Evolutionary conservation across 176 grass and related monocot species (phyloP).

Genomic region (Stipa capillata): DNA sequence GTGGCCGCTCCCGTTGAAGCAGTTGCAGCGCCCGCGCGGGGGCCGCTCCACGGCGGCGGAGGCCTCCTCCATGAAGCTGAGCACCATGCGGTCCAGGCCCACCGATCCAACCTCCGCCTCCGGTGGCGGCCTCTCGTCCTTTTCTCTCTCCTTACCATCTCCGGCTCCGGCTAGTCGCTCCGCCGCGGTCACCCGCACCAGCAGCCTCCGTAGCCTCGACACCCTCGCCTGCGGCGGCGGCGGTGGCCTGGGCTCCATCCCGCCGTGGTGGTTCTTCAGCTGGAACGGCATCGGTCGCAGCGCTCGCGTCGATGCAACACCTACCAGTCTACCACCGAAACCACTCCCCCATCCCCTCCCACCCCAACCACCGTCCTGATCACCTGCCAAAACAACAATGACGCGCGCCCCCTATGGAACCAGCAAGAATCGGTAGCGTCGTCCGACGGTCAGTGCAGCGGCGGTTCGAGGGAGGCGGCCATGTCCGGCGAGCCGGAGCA

Average conservation of each 20-base stretch:
- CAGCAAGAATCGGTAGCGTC: too few relatives aligned
- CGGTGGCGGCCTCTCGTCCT: slow-evolving; percentile 12
- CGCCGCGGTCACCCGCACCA: slow-evolving; percentile 37
- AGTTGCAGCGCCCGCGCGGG: slow-evolving; percentile 34
- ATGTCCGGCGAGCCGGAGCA: too few relatives aligned
- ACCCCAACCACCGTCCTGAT: too few relatives aligned
- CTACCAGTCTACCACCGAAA: too few relatives aligned
- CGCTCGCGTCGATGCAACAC: slow-evolving; percentile 27
- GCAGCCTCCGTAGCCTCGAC: slow-evolving; percentile 51
- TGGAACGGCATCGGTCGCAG: slow-evolving; percentile 50
- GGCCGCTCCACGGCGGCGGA: slow-evolving; percentile 39
- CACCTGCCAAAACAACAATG: too few relatives aligned
- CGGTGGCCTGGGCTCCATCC: slow-evolving; percentile 28
- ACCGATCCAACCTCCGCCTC: slow-evolving; percentile 36
- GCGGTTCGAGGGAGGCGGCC: too few relatives aligned
- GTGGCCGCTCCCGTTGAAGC: slow-evolving; percentile 54
- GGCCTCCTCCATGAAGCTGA: slow-evolving; percentile 60
- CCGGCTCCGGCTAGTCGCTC: not conserved
- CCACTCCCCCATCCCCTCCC: too few relatives aligned
- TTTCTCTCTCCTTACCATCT: slow-evolving; percentile 14
- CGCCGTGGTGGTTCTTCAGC: slow-evolving; percentile 32
- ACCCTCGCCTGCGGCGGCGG: slow-evolving; percentile 1
- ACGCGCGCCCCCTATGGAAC: too few relatives aligned
- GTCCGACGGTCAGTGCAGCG: too few relatives aligned
- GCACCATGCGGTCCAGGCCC: slow-evolving; percentile 56